Evolutionary conservation across 2,329 filamentous ascomycete genomes (phyloP), one percentile per base, ranked within the genome.

Genomic region (Juglanconis sp.): DNA sequence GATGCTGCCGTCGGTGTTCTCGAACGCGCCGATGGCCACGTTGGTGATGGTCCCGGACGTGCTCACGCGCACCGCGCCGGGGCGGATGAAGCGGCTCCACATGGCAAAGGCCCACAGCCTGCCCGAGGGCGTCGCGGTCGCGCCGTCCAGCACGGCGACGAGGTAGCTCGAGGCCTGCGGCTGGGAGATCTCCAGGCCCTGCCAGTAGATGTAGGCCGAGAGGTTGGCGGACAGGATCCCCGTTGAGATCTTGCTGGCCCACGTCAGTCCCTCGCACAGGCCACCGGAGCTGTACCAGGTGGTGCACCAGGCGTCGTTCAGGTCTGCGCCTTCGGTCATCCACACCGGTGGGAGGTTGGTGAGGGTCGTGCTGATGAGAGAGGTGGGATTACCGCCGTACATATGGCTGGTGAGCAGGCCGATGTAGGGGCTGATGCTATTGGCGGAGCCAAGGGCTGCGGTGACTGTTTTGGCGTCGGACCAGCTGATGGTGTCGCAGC

Each of bases 171-270:
- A 64, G 2, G 59, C 59, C 50, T 53, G 48, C 3, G 48, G 24
- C 60, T 64, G 65, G 51, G 71, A 70, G 42, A 69, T 68, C 44
- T 69, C 68, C 48, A 69, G 62, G 5, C 65, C 63, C 62, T 72
- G 68, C 69, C 79, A 83, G 70, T 80, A 83, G 40, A 83, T 69
- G 63, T 79, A 81, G 1, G 73, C 79, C 24, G 71, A 76, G 32
- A 77, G 70, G 63, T 78, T 77, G 4, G 72, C 72, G 53, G 76
- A 72, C 3, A 77, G 73, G 51, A 82, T 67, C 5, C 72, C 75
- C 30, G 73, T 73, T 61, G 76, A 74, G 46, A 82, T 76, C 57
- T 76, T 75, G 58, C 76, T 75, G 3, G 78, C 78, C 78, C 78
- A 81, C 3, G 75, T 77, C 64, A 80, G 72, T 5, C 78, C 79